phyloP scores from a whole-genome alignment of 306 rosid genomes.

The Clitoria ternatea region DNA sequence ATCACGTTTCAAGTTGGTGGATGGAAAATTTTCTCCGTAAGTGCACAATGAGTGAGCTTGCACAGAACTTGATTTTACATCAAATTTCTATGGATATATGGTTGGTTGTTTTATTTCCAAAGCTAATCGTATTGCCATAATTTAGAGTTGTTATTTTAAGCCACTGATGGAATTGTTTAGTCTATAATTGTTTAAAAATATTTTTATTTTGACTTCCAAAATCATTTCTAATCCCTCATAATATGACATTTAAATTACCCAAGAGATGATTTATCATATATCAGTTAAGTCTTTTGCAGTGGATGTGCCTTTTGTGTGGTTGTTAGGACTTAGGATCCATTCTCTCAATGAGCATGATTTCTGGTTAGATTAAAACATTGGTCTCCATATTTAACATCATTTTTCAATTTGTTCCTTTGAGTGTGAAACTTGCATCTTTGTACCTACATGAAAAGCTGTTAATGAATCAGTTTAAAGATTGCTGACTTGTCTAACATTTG shows the following conservation, averaged over 20 bases:
- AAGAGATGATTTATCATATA: slow-evolving; percentile 1
- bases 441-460: too few species aligned
- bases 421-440: too few species aligned
- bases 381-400: not conserved
- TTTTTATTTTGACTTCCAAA: not conserved
- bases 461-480: too few species aligned
- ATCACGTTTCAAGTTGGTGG: slow-evolving; percentile 86
- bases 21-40: slow-evolving; percentile 99
- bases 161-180: not conserved
- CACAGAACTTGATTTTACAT: not conserved
- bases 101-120: not conserved
- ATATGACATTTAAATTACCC: not conserved
- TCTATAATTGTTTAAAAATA: not conserved
- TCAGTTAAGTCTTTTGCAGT: not conserved
- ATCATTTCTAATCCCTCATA: not conserved
- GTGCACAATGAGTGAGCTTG: slow-evolving; percentile 29
- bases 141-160: not conserved
- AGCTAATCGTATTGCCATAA: not conserved
- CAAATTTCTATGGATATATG: not conserved
- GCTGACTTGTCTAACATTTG: too few species aligned
- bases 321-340: not conserved
- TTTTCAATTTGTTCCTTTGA: not conserved
- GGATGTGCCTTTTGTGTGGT: not conserved
- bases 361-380: not conserved
- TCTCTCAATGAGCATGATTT: not conserved